Base-by-base conservation (phyloP, 208 protist genomes). In the Leishmania martiniquensis region DNA sequence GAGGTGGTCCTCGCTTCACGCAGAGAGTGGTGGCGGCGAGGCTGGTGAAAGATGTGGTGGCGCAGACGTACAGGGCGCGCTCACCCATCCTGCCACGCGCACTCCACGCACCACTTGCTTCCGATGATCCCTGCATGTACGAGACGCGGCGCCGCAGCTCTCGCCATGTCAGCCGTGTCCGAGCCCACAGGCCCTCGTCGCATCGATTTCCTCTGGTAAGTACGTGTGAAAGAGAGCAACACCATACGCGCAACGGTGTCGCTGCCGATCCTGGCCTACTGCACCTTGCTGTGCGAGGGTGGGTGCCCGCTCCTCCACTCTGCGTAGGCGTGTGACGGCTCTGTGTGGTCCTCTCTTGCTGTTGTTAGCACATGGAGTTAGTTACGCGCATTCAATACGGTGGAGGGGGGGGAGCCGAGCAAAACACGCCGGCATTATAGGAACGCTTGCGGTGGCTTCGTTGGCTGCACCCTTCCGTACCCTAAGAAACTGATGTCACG, bases 321-420 rank as follows among this genome's bases (percentile, higher is more conserved):
- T 29, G 25, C 37, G 39, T 12, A 7, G 6, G 47, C 60, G 22
- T 17, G 39, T 29, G 63, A 47, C 4, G 25, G 5, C n/a, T 6
- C 39, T 29, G 22, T 34, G 17, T 29, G 12, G 9, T 57, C 67
- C 12, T 54, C n/a, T 25, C 15, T 5, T 57, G 45, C 29, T 39
- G 29, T 10, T 13, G 39, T 68, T 68, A 68, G 2, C 7, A 7
- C 12, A 37, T 51, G 67, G 47, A 15, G 54, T 75, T 75, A 75
- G 51, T 75, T 75, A 75, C 62, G 52, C 71, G 71, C n/a, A 51
- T 42, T 75, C 71, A 29, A 25, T 39, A 55, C 17, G 4, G 17
- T 42, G 29, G 59, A 69, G 15, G 47, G 17, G 42, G 22, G 42
- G 12, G 22, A 57, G 44, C 54, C 1, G 52, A 62, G 47, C n/a